Evolutionary conservation across 2,329 filamentous ascomycete genomes (phyloP), one percentile per base, ranked within the genome.

Genomic region (Pyricularia pennisetigena): DNA sequence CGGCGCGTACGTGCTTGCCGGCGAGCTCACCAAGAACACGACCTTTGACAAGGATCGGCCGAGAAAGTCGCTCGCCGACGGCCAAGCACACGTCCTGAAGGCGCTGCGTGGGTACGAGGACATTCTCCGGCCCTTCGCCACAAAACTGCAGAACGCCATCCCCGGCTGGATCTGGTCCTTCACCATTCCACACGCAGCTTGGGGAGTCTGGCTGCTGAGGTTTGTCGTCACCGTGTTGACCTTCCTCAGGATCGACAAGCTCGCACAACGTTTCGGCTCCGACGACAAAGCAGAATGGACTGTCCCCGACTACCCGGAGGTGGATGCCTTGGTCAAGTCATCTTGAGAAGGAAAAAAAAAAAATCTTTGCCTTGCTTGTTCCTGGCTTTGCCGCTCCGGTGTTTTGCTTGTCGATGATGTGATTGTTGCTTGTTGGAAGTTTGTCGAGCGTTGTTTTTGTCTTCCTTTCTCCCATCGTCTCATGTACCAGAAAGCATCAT

Each of bases 1-100:
- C 0, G 82, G 82, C 0, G 83, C 84, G 0, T 88, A 88, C 72
- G 75, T 86, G 2, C 77, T 89, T 4, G 86, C 85, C 0, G 86
- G 86, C 1, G 85, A 86, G 74, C 69, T 73, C 24, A 70, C 69
- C 20, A 68, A 67, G 54, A 69, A 71, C 64, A 69, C 61, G 49
- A 68, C 63, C 20, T 16, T 23, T 8, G 63, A n/a, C 29, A 20
- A 65, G 28, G 29, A 26, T 10, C 24, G 12, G 12, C n/a, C n/a
- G 24, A 24, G 64, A 28, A 35, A 20, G 32, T 23, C 23, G 24
- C 41, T 62, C 12, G 64, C 32, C 3, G 12, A 67, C n/a, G 67
- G 70, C 12, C 69, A 76, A 64, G 66, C 75, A 8, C 71, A 74
- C 14, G 71, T 81, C 2, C 67, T 70, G 2, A 72, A 64, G 0